Evolutionary conservation across 2,329 filamentous ascomycete genomes (phyloP), one percentile per base, ranked within the genome.

Genomic region (Trichoderma sp.): DNA sequence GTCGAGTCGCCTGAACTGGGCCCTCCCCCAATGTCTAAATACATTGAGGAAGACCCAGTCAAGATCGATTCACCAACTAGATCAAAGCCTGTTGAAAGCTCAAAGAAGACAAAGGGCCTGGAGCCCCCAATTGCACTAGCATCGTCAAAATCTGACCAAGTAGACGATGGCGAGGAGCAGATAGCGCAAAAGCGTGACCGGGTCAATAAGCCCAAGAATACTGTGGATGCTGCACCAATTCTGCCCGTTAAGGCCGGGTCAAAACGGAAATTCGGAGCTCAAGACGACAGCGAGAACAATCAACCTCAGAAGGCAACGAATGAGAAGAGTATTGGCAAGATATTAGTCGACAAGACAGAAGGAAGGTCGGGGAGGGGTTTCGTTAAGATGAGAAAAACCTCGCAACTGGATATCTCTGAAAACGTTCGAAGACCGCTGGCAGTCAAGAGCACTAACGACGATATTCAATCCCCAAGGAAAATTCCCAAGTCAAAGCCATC

Each of bases 1-100:
- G 82, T 84, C 58, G 88, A 91, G 53, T 93, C 91, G 3, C 91
- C 91, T 6, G 91, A 93, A 71, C 85, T 94, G 58, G 91, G 91
- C 0, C 87, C 89, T 4, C 88, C 89, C 6, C 87, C 88, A 1
- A 83, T 88, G 58, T 90, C 88, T 9, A 84, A 86, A 71, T 88
- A 86, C 73, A 84, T 89, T n/a, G 85, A 89, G 43, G 84, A 86
- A 67, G 86, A 89, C 64, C 84, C 85, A 1, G 81, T 87, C 36
- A 87, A 88, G 74, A 79, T 86, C 71, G 85, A 88, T 74, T 84
- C 88, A 6, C 85, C 87, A 1, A 79, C 74, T 53, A 79, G 75
- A 53, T 73, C 74, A 34, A 59, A 66, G 23, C 68, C 70, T 6
- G 15, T 70, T 4, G 75, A 73, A 23, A 53, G 1, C n/a, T 47